Evolutionary conservation across 2,329 filamentous ascomycete species (phyloP).

Genomic region (Bipolaris gigantea): DNA sequence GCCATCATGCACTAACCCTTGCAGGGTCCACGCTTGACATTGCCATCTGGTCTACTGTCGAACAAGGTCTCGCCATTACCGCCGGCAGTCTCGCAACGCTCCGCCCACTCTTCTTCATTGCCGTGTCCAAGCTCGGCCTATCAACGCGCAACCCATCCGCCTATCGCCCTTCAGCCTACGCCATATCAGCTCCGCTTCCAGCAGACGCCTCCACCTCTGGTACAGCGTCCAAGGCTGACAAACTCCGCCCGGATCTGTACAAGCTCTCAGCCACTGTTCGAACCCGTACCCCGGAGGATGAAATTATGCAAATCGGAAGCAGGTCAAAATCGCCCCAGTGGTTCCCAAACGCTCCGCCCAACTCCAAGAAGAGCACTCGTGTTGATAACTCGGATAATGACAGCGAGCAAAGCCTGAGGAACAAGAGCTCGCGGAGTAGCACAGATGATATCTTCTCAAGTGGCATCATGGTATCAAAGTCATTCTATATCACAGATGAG

Average conservation of each 20-base stretch:
- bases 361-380: constrained; percentile 13
- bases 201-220: constrained; percentile 12
- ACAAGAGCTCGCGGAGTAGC: constrained; percentile 21
- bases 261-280: constrained; percentile 23
- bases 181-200: constrained; percentile 17
- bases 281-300: constrained; percentile 21
- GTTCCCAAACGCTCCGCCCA: constrained; percentile 14
- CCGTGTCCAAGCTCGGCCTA: constrained; percentile 31
- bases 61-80: constrained; percentile 44
- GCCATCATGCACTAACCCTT: neutral
- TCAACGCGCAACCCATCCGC: constrained; percentile 22
- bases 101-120: constrained; percentile 37
- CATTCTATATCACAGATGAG: constrained; percentile 37
- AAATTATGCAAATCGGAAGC: neutral
- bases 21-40: constrained; percentile 40
- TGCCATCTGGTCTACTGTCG: constrained; percentile 43
- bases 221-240: constrained; percentile 17
- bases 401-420: constrained; percentile 29
- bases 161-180: constrained; percentile 27
- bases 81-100: constrained; percentile 42
- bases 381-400: constrained; percentile 22
- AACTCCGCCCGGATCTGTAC: constrained; percentile 26
- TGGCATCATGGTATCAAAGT: constrained; percentile 36
- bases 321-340: constrained; percentile 18
- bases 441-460: constrained; percentile 27